Percentiles rank a stretch among this genome's conserved stretches.
These are phyloP conservation scores for Mycena alexandri DNA, from an alignment of 768 basidiomycete species.

Conservation along the genomic window DNA sequence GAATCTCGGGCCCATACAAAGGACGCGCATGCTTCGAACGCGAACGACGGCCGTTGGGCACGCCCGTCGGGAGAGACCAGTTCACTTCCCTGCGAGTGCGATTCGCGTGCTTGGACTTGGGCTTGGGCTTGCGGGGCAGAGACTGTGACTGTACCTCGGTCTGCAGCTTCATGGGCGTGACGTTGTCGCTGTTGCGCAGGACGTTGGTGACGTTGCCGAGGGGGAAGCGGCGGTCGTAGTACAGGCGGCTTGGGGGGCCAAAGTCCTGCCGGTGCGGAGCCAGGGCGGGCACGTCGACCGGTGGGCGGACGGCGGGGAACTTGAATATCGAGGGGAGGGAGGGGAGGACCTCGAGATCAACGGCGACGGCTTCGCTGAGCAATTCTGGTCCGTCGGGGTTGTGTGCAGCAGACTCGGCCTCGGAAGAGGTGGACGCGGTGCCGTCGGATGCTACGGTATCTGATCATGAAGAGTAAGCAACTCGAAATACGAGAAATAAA, in stretches of 20 bases:
- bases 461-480: background rate
- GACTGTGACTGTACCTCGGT: background rate
- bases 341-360: conserved; percentile 5
- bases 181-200: background rate
- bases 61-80: conserved; percentile 1
- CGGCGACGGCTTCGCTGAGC: conserved; percentile 1
- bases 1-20: too few species aligned
- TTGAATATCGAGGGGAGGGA: conserved; percentile 28
- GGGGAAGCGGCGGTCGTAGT: conserved; percentile 18
- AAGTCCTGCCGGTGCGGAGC: conserved; percentile 2
- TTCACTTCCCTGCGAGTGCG: background rate
- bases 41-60: too few species aligned
- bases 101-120: background rate
- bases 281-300: background rate
- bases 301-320: background rate
- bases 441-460: background rate
- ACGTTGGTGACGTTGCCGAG: conserved; percentile 25
- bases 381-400: conserved; percentile 2
- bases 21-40: too few species aligned
- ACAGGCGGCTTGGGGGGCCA: conserved; percentile 7
- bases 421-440: too few species aligned
- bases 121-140: background rate
- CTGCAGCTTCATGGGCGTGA: background rate
- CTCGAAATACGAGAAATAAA: background rate
- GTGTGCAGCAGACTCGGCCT: background rate